Evolutionary conservation across 1,284 basidiomycete genomes (phyloP).

Genomic region (Ceratobasidium papillatum): DNA sequence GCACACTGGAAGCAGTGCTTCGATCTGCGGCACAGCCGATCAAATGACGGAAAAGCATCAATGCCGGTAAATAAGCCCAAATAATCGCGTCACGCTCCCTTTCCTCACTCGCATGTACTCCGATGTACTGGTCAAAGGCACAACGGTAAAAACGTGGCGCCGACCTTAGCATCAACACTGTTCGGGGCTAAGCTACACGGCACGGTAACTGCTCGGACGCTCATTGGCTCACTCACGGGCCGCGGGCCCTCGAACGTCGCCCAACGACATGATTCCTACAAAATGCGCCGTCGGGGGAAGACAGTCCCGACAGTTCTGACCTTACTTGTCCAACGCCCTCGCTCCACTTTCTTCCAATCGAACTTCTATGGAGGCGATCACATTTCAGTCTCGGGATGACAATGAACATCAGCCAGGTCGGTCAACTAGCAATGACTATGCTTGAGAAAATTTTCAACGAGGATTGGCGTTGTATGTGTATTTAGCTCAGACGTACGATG

Average conservation of each 20-base stretch:
- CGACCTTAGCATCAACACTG: slow-evolving; percentile 4
- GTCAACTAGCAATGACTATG: background rate
- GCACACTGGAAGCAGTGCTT: background rate
- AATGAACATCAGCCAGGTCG: background rate
- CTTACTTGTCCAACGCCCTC: background rate
- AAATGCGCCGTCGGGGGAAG: background rate
- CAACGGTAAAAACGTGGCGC: slow-evolving; percentile 10
- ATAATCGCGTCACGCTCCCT: background rate
- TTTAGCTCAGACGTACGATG: background rate
- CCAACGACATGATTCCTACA: background rate
- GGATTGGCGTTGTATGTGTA: background rate
- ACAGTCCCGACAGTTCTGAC: background rate
- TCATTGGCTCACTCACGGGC: background rate
- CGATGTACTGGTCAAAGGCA: background rate
- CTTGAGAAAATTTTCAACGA: slow-evolving; percentile 10
- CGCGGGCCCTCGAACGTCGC: background rate
- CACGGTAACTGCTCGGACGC: background rate
- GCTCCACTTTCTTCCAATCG: background rate
- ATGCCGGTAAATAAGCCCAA: slow-evolving; percentile 1
- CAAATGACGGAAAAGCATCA: background rate
- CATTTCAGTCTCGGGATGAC: background rate
- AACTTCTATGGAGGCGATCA: background rate
- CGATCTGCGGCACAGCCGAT: slow-evolving; percentile 10
- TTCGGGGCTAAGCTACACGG: background rate
- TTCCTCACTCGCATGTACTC: background rate